Evolutionary conservation across 2,329 filamentous ascomycete genomes (phyloP).

Genomic region (Thyridium curvatum): DNA sequence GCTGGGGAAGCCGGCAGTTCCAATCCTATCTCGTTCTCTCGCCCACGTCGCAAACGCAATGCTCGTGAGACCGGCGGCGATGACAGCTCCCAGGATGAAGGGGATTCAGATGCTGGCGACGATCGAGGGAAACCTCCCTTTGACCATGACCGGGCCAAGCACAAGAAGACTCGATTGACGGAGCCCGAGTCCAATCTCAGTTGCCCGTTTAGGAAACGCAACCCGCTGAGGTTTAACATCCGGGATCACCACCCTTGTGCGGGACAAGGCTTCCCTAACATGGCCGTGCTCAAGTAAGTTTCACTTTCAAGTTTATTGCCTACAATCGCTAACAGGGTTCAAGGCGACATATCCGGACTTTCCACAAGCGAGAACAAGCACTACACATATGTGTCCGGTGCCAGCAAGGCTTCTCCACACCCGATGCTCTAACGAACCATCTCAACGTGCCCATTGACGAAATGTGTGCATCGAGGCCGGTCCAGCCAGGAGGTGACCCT

Average conservation of each 20-base stretch:
- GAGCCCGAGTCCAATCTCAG: not conserved
- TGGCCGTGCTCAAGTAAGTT: conserved; percentile 1
- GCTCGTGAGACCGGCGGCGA: too few relatives aligned
- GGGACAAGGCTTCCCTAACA: not conserved
- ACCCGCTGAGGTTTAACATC: conserved; percentile 2
- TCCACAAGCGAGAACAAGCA: too few relatives aligned
- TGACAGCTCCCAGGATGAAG: not conserved
- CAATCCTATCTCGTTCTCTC: too few relatives aligned
- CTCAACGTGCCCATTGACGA: not conserved
- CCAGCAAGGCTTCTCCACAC: too few relatives aligned
- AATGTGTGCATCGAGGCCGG: not conserved
- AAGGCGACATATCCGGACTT: too few relatives aligned
- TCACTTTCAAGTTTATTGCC: too few relatives aligned
- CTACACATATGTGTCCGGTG: too few relatives aligned
- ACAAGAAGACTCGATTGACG: not conserved
- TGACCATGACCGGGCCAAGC: not conserved
- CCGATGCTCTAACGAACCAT: too few relatives aligned
- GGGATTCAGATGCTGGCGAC: not conserved
- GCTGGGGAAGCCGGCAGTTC: too few relatives aligned
- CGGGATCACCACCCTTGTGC: conserved; percentile 1
- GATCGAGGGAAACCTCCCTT: not conserved
- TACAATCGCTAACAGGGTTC: too few relatives aligned
- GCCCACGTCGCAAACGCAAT: too few relatives aligned
- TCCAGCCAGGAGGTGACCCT: not conserved
- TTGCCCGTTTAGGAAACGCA: conserved; percentile 3